A percentile compares a stretch with the other conserved stretches of the same genome.
Evolutionary conservation across 1,139 yeast genomes (phyloP).

Genomic region (Yamadazyma membranifaciens): DNA sequence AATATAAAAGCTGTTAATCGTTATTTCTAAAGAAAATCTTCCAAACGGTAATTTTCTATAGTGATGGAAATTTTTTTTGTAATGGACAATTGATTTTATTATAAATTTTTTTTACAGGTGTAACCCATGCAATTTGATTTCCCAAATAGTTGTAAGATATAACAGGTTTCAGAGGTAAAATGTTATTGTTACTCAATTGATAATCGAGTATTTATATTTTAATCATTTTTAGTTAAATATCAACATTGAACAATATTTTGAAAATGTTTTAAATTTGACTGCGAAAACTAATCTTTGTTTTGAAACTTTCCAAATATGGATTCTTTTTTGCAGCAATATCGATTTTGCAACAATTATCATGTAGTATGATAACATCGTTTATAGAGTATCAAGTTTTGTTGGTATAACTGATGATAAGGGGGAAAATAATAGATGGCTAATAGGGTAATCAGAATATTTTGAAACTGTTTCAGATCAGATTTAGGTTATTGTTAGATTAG

Average conservation of each 20-base stretch:
- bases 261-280: not conserved
- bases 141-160: conserved; percentile 2
- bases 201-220: not conserved
- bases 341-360: no score
- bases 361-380: no score
- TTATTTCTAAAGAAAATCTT: not conserved
- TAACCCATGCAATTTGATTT: conserved; percentile 1
- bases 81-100: conserved; percentile 1
- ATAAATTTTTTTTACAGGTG: not conserved
- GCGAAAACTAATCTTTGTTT: conserved; percentile 1
- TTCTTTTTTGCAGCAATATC: no score
- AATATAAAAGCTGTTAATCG: no score
- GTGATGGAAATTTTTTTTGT: not conserved
- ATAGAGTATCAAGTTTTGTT: no score
- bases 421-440: no score
- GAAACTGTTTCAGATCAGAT: not conserved
- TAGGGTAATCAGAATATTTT: no score
- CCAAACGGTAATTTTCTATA: not conserved
- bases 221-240: not conserved
- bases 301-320: not conserved
- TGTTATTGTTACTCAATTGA: conserved; percentile 1
- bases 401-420: no score
- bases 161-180: conserved; percentile 1
- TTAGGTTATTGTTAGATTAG: not conserved
- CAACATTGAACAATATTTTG: not conserved